Evolutionary conservation across 2,329 filamentous ascomycete genomes (phyloP).

Genomic region (Fusarium sp.): DNA sequence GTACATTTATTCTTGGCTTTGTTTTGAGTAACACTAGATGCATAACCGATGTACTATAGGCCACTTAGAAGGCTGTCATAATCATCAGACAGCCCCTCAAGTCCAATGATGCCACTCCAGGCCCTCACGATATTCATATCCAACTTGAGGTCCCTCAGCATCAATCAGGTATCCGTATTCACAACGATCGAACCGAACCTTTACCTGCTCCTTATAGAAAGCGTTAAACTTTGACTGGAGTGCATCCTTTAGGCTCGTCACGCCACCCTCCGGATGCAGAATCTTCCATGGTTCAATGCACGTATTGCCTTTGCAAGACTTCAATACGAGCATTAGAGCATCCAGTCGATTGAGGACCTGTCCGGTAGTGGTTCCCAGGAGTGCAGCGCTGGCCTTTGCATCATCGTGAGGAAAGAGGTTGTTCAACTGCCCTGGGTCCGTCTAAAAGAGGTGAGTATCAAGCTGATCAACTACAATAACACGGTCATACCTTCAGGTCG

Average conservation of each 20-base stretch:
- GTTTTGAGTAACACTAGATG: neutral
- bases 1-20: neutral
- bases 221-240: slow-evolving; percentile 57
- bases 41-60: neutral
- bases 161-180: slow-evolving; percentile 64
- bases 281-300: slow-evolving; percentile 67
- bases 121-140: slow-evolving; percentile 41
- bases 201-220: slow-evolving; percentile 60
- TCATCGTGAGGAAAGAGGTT: slow-evolving; percentile 49
- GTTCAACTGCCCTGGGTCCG: slow-evolving; percentile 61
- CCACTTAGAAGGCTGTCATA: neutral
- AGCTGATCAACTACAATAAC: rapidly evolving
- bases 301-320: slow-evolving; percentile 64
- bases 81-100: slow-evolving; percentile 8
- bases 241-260: slow-evolving; percentile 61
- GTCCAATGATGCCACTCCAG: slow-evolving; percentile 44
- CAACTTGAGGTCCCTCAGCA: slow-evolving; percentile 62
- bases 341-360: slow-evolving; percentile 63
- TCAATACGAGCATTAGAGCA: slow-evolving; percentile 66
- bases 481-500: slow-evolving; percentile 57
- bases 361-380: slow-evolving; percentile 40
- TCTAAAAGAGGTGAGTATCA: slow-evolving; percentile 45
- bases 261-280: slow-evolving; percentile 63
- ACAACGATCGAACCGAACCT: slow-evolving; percentile 63
- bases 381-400: neutral